phyloP scores from a whole-genome alignment of 2,329 filamentous ascomycete species.

The Leptosphaerulina australis region DNA sequence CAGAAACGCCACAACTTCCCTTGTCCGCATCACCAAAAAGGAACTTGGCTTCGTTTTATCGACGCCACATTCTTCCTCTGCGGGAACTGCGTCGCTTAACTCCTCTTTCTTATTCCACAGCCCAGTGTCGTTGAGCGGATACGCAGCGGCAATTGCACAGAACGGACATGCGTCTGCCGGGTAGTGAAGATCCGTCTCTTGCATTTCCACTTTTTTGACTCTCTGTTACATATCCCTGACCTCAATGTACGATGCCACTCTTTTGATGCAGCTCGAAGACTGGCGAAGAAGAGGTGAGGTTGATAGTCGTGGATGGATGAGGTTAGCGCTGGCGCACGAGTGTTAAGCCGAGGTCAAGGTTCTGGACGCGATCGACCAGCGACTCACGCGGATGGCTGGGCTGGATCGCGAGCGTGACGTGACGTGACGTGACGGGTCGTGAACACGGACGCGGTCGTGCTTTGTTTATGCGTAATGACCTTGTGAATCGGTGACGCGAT shows the following conservation, averaged over 20 bases:
- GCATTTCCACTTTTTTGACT: slow-evolving; percentile 22
- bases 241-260: too few relatives aligned
- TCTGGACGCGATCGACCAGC: slow-evolving; percentile 9
- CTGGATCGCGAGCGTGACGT: slow-evolving; percentile 3
- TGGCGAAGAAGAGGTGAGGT: slow-evolving; percentile 5
- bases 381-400: slow-evolving; percentile 3
- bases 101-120: slow-evolving; percentile 22
- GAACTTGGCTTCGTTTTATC: slow-evolving; percentile 48
- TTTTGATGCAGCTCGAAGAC: neutral
- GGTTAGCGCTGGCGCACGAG: slow-evolving; percentile 6
- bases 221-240: neutral
- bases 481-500: slow-evolving; percentile 7
- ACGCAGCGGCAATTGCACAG: slow-evolving; percentile 62
- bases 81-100: slow-evolving; percentile 30
- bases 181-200: slow-evolving; percentile 48
- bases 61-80: slow-evolving; percentile 32
- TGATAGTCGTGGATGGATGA: slow-evolving; percentile 6
- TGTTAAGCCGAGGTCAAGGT: slow-evolving; percentile 13
- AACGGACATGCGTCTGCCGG: slow-evolving; percentile 60
- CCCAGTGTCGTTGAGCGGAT: slow-evolving; percentile 42
- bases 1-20: slow-evolving; percentile 81
- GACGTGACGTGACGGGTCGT: slow-evolving; percentile 1
- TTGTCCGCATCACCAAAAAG: slow-evolving; percentile 76
- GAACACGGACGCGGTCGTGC: neutral
- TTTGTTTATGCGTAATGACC: neutral